phyloP scores from a whole-genome alignment of 768 basidiomycete species.

The Phlebiopsis gigantea region DNA sequence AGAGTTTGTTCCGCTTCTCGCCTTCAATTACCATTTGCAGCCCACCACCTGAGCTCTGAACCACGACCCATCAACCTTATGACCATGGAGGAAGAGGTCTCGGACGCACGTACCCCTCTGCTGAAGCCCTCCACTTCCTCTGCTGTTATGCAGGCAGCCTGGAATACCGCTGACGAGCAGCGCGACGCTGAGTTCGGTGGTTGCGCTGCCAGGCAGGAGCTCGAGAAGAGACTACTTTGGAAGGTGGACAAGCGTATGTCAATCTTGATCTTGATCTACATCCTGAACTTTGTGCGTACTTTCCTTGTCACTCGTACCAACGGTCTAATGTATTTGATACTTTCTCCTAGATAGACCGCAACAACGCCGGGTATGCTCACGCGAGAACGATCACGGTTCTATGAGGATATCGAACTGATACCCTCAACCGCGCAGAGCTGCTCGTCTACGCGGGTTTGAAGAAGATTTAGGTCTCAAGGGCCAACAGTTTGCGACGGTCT shows the following conservation, averaged over 20 bases:
- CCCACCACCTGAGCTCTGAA: background rate
- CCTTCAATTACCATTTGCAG: no score
- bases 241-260: slow-evolving; percentile 40
- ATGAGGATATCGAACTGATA: background rate
- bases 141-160: background rate
- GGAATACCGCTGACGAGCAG: slow-evolving; percentile 12
- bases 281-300: slow-evolving; percentile 39
- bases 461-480: slow-evolving; percentile 59
- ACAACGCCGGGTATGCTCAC: slow-evolving; percentile 53
- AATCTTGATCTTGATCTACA: slow-evolving; percentile 41
- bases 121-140: background rate
- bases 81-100: background rate
- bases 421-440: slow-evolving; percentile 37
- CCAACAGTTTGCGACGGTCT: slow-evolving; percentile 58
- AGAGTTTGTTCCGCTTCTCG: no score
- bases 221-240: slow-evolving; percentile 37
- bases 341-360: slow-evolving; percentile 55
- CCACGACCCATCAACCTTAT: background rate
- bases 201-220: slow-evolving; percentile 15
- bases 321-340: no score
- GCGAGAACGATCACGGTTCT: background rate
- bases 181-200: no score
- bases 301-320: background rate
- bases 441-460: slow-evolving; percentile 68
- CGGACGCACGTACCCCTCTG: background rate